phyloP scores from a whole-genome alignment of 176 grass and related monocot genomes.

The Guadua angustifolia region DNA sequence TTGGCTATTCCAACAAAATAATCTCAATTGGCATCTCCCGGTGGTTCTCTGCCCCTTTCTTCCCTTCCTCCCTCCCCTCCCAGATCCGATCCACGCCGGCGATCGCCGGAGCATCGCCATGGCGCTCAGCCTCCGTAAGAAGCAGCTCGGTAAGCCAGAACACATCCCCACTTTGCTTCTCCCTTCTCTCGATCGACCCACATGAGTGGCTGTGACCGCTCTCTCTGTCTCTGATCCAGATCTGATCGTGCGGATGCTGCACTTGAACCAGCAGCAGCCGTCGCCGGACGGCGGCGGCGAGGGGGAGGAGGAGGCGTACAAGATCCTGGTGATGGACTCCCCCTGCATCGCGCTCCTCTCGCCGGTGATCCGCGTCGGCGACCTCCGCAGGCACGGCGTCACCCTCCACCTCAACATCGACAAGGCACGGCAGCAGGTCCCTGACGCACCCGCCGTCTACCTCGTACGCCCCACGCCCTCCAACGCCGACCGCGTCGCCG shows the following conservation, averaged over 20 bases:
- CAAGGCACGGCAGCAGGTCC: conserved; percentile 69
- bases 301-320: conserved; percentile 77
- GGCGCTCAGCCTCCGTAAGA: conserved; percentile 73
- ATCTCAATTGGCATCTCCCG: conserved; percentile 17
- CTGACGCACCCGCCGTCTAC: conserved; percentile 82
- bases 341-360: conserved; percentile 75
- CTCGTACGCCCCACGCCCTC: conserved; percentile 74
- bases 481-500: conserved; percentile 75
- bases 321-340: conserved; percentile 91
- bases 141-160: conserved; percentile 64
- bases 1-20: conserved; percentile 18
- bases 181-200: background rate
- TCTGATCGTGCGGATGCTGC: conserved; percentile 60
- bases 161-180: background rate
- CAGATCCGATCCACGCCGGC: conserved; percentile 47
- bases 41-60: background rate
- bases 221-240: conserved; percentile 40
- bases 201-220: background rate
- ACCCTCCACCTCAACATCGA: conserved; percentile 85
- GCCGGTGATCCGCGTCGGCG: conserved; percentile 73
- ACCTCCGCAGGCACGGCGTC: conserved; percentile 80
- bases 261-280: conserved; percentile 48
- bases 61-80: background rate
- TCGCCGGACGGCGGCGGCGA: conserved; percentile 25
- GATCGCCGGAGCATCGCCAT: conserved; percentile 36